phyloP scores from a whole-genome alignment of 495 filamentous ascomycete species.

The Annulohypoxylon moriforme region DNA sequence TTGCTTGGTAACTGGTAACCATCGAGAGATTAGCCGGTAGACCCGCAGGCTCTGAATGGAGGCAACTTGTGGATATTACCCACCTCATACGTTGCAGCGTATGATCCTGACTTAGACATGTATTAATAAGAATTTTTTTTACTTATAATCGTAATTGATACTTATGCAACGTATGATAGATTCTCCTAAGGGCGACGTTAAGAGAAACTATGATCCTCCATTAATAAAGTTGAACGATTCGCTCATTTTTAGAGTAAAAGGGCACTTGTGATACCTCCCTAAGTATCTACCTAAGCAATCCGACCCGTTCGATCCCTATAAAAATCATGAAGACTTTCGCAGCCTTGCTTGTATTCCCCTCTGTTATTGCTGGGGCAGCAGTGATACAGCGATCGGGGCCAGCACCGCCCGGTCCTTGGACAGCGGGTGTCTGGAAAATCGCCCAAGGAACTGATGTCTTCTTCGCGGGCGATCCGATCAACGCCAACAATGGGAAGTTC shows the following conservation, averaged over 20 bases:
- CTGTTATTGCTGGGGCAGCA: background rate
- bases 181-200: no score
- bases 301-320: background rate
- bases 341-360: conserved; percentile 7
- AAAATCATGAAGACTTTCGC: conserved; percentile 25
- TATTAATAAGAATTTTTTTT: no score
- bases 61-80: background rate
- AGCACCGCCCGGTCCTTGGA: conserved; percentile 20
- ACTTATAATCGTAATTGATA: no score
- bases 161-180: no score
- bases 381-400: conserved; percentile 8
- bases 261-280: background rate
- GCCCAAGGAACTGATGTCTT: conserved; percentile 22
- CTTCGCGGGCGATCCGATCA: conserved; percentile 29
- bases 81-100: background rate
- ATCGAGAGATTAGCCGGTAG: background rate
- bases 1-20: background rate
- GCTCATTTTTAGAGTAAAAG: background rate
- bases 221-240: no score
- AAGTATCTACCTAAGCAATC: background rate
- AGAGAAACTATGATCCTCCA: no score
- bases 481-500: conserved; percentile 40
- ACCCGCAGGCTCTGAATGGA: background rate
- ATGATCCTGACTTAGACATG: background rate
- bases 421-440: conserved; percentile 32